Evolutionary conservation across 2,329 filamentous ascomycete species (phyloP), one percentile per base, ranked within the genome.

Genomic region (Thermoascus crustaceus): DNA sequence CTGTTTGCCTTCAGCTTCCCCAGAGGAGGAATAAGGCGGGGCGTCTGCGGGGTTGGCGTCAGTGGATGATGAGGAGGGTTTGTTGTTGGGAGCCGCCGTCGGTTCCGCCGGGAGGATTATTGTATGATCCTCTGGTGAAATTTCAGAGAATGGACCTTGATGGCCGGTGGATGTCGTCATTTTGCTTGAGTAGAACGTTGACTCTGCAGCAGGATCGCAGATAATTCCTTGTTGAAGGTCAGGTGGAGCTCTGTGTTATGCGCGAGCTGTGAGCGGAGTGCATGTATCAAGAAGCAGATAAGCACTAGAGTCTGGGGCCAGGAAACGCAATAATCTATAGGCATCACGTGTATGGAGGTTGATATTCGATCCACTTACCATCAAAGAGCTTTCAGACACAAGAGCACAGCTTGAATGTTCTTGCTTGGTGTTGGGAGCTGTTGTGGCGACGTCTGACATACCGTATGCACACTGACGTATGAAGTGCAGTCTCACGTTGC

Each of bases 101-200:
- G 16, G 17, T 3, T 32, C 32, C 7, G 27, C 29, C 13, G 44
- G 42, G 5, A 40, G 33, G 16, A 39, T 16, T 7, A 39, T 23
- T 2, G 29, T 39, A n/a, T n/a, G n/a, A 11, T 46, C 41, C 22
- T 31, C 33, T 6, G 37, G 16, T 2, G 16, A 23, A 13, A 19
- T 35, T 32, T 45, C 33, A 11, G 38, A 23, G 23, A 42, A 32
- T 19, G 37, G 25, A n/a, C 32, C 30, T 24, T 33, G 16, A 11
- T 43, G 39, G 9, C 32, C 39, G 13, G 43, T 38, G 19, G 43
- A 37, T 18, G 38, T 37, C 24, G 36, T 39, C n/a, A n/a, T n/a
- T n/a, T n/a, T n/a, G n/a, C 5, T 25, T 32, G 25, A 9, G 23
- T 23, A 18, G 7, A 22, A 6, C 7, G 19, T 8, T 8, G 16